These are phyloP conservation scores for Gynandropsis gynandra DNA, from an alignment of 345 rosid species.

Conservation along the genomic window DNA sequence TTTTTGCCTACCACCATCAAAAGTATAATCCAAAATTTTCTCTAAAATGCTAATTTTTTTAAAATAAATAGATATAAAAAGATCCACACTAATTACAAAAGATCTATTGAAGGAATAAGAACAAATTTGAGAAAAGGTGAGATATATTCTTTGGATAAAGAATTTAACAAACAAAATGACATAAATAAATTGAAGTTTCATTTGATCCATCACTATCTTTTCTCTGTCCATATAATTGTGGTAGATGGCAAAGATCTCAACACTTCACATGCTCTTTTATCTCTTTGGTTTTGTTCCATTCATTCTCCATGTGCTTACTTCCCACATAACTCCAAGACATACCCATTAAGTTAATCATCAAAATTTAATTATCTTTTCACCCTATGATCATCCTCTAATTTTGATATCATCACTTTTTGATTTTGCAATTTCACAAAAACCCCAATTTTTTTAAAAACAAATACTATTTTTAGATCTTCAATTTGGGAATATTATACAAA, in stretches of 20 bases:
- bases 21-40: no score
- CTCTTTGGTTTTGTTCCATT: constrained; percentile 14
- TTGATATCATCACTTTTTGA: constrained; percentile 19
- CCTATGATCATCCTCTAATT: constrained; percentile 12
- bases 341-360: constrained; percentile 6
- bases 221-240: constrained; percentile 28
- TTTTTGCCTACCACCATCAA: no score
- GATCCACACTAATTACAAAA: no score
- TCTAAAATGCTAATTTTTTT: no score
- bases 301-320: constrained; percentile 20
- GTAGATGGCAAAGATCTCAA: constrained; percentile 27
- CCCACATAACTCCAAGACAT: constrained; percentile 23
- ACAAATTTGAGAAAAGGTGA: no score
- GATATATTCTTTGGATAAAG: no score
- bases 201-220: constrained; percentile 28
- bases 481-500: no score
- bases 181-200: constrained; percentile 16
- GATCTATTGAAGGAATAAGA: no score
- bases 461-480: no score
- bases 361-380: constrained; percentile 10
- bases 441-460: neutral
- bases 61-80: no score
- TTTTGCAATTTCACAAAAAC: constrained; percentile 12
- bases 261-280: constrained; percentile 31
- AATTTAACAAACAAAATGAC: constrained; percentile 15